Conservation (phyloP, 306 rosid species). For the Cucumis hystrix region DNA sequence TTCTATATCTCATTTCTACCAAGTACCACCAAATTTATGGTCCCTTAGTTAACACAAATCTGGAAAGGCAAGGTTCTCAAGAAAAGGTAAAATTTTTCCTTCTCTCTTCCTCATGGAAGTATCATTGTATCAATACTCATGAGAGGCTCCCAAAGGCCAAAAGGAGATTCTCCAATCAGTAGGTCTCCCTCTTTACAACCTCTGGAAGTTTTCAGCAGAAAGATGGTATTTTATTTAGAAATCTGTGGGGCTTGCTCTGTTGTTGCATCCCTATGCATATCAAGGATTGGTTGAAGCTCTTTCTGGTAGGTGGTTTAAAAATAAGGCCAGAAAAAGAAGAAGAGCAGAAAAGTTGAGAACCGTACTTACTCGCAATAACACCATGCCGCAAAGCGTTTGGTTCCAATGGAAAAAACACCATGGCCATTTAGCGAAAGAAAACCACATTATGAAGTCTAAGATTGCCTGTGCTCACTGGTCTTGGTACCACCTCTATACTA, state of each 20-base stretch:
- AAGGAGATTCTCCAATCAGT: background rate
- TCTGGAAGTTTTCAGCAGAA: background rate
- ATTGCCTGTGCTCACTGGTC: background rate
- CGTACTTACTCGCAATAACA: background rate
- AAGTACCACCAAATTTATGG: background rate
- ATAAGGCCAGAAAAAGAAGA: background rate
- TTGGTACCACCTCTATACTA: background rate
- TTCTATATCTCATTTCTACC: background rate
- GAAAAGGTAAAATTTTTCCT: background rate
- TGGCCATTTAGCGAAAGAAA: background rate
- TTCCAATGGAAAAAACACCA: background rate
- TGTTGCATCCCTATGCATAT: background rate
- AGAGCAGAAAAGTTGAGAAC: background rate
- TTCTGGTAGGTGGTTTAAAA: background rate
- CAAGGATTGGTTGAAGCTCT: background rate
- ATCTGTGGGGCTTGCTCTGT: background rate
- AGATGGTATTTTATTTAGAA: background rate
- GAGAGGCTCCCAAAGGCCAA: background rate
- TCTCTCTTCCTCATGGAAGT: background rate
- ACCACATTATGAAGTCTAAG: background rate
- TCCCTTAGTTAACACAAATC: background rate
- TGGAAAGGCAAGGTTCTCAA: background rate
- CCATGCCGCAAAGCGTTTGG: background rate
- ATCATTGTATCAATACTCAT: background rate
- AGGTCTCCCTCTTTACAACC: background rate